phyloP scores from a whole-genome alignment of 257 asterid genomes.

The Przewalskia tangutica region DNA sequence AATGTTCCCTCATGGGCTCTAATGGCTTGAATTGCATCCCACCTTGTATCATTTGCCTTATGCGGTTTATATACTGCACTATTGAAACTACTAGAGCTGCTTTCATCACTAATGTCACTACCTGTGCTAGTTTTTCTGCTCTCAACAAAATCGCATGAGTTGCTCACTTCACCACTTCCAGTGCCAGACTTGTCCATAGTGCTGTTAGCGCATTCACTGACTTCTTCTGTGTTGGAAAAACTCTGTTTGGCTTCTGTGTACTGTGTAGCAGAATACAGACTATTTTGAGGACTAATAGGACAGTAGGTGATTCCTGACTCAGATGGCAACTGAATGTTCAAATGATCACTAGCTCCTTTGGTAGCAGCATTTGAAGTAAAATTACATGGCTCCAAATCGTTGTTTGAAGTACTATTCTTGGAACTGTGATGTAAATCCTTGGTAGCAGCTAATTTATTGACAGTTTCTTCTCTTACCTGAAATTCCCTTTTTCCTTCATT shows the following conservation, averaged over 20 bases:
- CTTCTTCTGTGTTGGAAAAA: conserved; percentile 32
- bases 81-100: conserved; percentile 49
- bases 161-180: conserved; percentile 40
- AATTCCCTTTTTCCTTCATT: conserved; percentile 18
- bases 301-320: conserved; percentile 19
- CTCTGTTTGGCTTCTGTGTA: conserved; percentile 42
- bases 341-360: conserved; percentile 11
- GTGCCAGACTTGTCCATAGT: conserved; percentile 29
- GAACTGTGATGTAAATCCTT: conserved; percentile 20
- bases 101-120: conserved; percentile 51
- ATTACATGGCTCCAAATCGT: conserved; percentile 19
- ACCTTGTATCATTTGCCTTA: conserved; percentile 46
- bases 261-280: conserved; percentile 31
- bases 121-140: conserved; percentile 43
- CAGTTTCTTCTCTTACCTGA: conserved; percentile 7
- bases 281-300: conserved; percentile 30
- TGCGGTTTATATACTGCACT: conserved; percentile 45
- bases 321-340: conserved; percentile 20
- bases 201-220: conserved; percentile 34
- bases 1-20: conserved; percentile 36
- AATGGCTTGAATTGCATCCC: conserved; percentile 61
- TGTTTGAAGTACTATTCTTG: conserved; percentile 21
- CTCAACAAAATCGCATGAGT: conserved; percentile 36
- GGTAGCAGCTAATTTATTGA: conserved; percentile 11
- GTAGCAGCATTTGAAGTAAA: conserved; percentile 8